Conservation (phyloP, 208 protist genomes). For the Trypanosoma vivax region DNA sequence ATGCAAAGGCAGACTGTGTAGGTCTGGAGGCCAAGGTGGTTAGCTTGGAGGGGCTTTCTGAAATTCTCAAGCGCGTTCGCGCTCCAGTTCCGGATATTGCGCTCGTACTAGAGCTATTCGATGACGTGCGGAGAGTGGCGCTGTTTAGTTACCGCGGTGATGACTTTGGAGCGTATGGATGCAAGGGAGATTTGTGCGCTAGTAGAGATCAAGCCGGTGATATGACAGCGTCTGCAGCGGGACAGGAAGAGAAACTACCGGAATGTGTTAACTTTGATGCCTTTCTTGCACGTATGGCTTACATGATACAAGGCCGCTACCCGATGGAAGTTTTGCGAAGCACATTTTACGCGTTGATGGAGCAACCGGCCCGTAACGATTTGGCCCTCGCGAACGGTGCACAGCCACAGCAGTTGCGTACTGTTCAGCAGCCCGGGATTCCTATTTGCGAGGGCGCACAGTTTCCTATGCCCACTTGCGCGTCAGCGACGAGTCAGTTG, state of each 20-base stretch:
- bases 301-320: slow-evolving; percentile 68
- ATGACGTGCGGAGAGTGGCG: slow-evolving; percentile 35
- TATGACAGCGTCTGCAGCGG: not conserved
- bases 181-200: not conserved
- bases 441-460: not conserved
- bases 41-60: slow-evolving; percentile 44
- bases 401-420: too few relatives aligned
- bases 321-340: slow-evolving; percentile 47
- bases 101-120: slow-evolving; percentile 59
- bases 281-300: slow-evolving; percentile 65
- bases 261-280: slow-evolving; percentile 59
- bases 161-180: not conserved
- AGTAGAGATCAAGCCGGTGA: not conserved
- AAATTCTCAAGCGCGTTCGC: slow-evolving; percentile 47
- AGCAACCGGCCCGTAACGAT: slow-evolving; percentile 21
- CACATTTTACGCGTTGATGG: slow-evolving; percentile 51
- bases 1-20: slow-evolving; percentile 46
- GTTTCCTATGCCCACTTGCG: not conserved
- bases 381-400: slow-evolving; percentile 2
- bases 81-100: slow-evolving; percentile 43
- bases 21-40: slow-evolving; percentile 28
- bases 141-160: slow-evolving; percentile 2
- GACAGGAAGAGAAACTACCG: slow-evolving; percentile 6
- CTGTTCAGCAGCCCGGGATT: slow-evolving; percentile 6
- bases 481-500: not conserved